Base-by-base conservation (phyloP, 1,284 basidiomycete species). In the Testicularia cyperi region DNA sequence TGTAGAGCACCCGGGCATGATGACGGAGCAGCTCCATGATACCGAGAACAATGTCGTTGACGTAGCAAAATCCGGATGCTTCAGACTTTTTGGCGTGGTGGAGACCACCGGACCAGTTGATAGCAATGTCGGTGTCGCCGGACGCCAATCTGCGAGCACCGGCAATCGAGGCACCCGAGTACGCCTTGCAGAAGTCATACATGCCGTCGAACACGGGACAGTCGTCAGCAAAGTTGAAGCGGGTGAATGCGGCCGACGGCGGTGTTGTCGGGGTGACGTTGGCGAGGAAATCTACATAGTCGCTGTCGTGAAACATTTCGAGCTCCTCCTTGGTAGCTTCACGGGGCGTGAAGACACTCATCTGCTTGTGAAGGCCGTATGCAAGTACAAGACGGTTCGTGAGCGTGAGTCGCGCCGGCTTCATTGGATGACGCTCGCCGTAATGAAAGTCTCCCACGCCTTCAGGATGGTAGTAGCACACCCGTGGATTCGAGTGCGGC, bases 21-120 rank as follows among this genome's bases (percentile, higher is more conserved):
- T 80, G 53, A 90, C 70, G 46, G 19, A 76, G 55, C 10, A 76
- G 54, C 42, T 76, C 71, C 30, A 72, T 49, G 28, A 76, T 75
- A 13, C 63, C 71, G n/a, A 76, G 41, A 2, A 71, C 65, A 28
- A 68, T 80, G 64, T 92, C 92, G 78, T 98, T 97, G 78, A 96
- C 86, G 80, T 95, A 97, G 81, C 92, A 97, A 79, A 97, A 96
- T 7, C 92, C 92, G 14, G 87, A 88, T 0, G 94, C 94, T 79
- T 96, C 92, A 46, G 88, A 84, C 78, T 96, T 97, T 79, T 98
- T 97, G 21, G 94, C 95, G 77, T 98, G 94, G 78, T 98, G 94
- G 6, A 97, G 82, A 1, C 94, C 94, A 6, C 94, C 94, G 1
- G 92, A 90, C 94, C 94, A 97, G 78, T 97, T 97, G 68, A 97